These are phyloP conservation scores for Eutrema salsugineum DNA, from an alignment of 441 rosid genomes.

Conservation along the genomic window DNA sequence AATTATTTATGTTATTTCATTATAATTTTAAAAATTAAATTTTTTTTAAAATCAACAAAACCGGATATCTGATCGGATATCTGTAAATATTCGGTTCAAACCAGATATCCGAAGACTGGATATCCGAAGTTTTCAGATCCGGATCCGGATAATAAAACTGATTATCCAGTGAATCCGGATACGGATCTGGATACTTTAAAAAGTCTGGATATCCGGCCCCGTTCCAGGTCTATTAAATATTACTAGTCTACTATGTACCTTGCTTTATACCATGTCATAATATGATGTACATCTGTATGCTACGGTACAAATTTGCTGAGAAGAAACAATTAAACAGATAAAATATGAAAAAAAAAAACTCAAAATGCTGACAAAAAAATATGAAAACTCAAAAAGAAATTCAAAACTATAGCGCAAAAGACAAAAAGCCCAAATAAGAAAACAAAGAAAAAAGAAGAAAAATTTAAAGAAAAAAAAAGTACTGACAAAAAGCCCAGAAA, in stretches of 20 bases:
- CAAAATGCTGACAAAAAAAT: background rate
- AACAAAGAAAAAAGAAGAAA: slow-evolving; percentile 12
- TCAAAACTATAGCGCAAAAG: slow-evolving; percentile 25
- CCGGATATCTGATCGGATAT: no score
- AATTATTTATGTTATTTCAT: no score
- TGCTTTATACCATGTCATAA: slow-evolving; percentile 15
- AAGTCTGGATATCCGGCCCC: no score
- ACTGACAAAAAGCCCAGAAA: slow-evolving; percentile 38
- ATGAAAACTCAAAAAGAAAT: background rate
- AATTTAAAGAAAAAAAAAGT: slow-evolving; percentile 14
- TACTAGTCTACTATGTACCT: slow-evolving; percentile 21
- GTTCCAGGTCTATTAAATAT: no score
- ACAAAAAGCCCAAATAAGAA: slow-evolving; percentile 30
- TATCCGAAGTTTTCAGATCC: no score
- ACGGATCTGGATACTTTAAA: no score
- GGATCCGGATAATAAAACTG: no score
- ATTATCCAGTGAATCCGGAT: no score
- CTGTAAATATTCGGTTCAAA: no score
- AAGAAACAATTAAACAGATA: slow-evolving; percentile 5
- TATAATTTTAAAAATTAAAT: no score
- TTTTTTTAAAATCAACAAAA: no score
- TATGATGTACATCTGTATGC: slow-evolving; percentile 7
- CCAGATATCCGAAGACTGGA: no score
- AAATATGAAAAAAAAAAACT: background rate
- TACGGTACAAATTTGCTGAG: slow-evolving; percentile 33